phyloP scores from a whole-genome alignment of 176 grass and related monocot species.

The Oryza officinalis region DNA sequence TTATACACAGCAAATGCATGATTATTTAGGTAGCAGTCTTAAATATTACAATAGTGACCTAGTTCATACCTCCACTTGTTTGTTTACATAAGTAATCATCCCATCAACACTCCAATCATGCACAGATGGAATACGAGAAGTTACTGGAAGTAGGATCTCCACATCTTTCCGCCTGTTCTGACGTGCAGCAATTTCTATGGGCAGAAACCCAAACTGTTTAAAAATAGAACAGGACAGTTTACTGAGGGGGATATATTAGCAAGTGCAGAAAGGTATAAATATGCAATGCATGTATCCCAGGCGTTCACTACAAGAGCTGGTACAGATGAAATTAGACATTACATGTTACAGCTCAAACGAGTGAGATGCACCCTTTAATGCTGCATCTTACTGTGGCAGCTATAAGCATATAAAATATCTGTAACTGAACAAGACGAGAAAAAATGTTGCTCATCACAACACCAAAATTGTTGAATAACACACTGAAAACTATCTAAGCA shows the following conservation, averaged over 20 bases:
- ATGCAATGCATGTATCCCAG: too few species aligned
- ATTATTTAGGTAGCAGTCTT: neutral
- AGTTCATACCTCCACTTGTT: constrained; percentile 20
- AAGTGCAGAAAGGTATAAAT: neutral
- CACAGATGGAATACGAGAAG: constrained; percentile 25
- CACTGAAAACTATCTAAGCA: too few species aligned
- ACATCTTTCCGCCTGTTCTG: constrained; percentile 23
- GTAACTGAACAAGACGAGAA: too few species aligned
- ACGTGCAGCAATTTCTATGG: constrained; percentile 43
- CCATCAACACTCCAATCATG: constrained; percentile 46
- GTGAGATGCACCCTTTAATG: too few species aligned
- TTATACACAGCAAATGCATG: too few species aligned
- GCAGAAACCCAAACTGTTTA: constrained; percentile 24
- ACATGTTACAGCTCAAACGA: too few species aligned
- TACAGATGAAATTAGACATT: too few species aligned
- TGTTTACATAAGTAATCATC: constrained; percentile 29
- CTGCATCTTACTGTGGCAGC: too few species aligned
- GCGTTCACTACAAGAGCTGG: too few species aligned
- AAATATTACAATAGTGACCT: neutral
- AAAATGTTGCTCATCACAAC: too few species aligned
- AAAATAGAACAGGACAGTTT: constrained; percentile 4
- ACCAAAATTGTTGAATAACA: too few species aligned
- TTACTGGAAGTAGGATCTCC: constrained; percentile 40
- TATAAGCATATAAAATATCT: too few species aligned
- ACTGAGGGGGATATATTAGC: neutral